Evolutionary conservation across 2,329 filamentous ascomycete species (phyloP).

Genomic region (Acrocalymma vagum): DNA sequence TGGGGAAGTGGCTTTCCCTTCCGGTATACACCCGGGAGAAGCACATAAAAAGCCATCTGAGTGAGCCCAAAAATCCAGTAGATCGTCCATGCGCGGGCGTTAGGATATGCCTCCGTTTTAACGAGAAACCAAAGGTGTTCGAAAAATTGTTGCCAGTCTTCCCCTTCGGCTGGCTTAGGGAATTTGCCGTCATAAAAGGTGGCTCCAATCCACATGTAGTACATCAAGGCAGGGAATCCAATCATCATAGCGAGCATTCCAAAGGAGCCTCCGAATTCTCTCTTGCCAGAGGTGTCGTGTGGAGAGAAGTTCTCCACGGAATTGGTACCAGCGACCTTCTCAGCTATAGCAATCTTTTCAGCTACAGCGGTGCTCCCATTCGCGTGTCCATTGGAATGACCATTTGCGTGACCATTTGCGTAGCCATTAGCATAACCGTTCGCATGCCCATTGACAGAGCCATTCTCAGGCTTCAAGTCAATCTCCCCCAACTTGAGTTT

Average conservation of each 20-base stretch:
- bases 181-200: constrained; percentile 88
- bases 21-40: constrained; percentile 83
- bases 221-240: constrained; percentile 90
- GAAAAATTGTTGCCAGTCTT: constrained; percentile 75
- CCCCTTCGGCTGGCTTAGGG: constrained; percentile 69
- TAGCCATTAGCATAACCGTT: constrained; percentile 42
- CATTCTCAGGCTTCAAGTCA: constrained; percentile 11
- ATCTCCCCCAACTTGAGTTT: constrained; percentile 12
- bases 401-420: constrained; percentile 47
- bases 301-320: constrained; percentile 30
- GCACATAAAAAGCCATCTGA: constrained; percentile 80
- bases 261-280: constrained; percentile 85
- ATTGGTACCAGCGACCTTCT: too few relatives aligned
- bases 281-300: constrained; percentile 58
- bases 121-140: constrained; percentile 73
- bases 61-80: constrained; percentile 93
- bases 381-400: constrained; percentile 27
- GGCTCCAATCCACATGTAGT: constrained; percentile 98
- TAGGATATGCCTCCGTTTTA: constrained; percentile 85
- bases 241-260: constrained; percentile 87
- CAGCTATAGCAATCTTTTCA: too few relatives aligned
- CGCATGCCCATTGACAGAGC: constrained; percentile 16
- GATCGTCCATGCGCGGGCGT: constrained; percentile 82
- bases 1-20: constrained; percentile 88
- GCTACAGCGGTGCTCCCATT: constrained; percentile 30